Evolutionary conservation across 164 flowering plant genomes (phyloP), one percentile per base, ranked within the genome.

Genomic region (Vitis cinerea): DNA sequence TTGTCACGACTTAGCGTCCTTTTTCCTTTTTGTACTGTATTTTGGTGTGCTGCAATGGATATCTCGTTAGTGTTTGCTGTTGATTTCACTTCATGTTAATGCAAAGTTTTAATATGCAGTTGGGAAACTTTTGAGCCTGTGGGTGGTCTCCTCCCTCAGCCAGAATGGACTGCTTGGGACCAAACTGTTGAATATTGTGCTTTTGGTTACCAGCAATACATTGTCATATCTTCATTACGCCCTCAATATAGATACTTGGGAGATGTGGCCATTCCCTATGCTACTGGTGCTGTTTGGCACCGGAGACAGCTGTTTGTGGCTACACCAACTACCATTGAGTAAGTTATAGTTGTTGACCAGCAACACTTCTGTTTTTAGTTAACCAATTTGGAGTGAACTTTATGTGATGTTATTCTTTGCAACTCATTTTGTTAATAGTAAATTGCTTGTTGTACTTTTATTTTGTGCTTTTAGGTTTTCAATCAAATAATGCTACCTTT

Each of bases 161-260:
- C 99, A 65, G 99, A 95, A 77, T 95, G 98, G 98, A 83, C 98
- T 76, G 98, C 96, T 68, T 95, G 99, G 99, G 99, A 95, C 75
- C 94, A 93, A 78, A 91, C 97, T 63, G 98, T 95, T 74, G 98
- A 95, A 74, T 95, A 95, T 77, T 95, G 99, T 88, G 99, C 99
- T 67, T 93, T 93, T 84, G 98, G 89, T 30, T 95, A 95, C 77
- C 97, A 86, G 55, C 89, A 87, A 30, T 89, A 93, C 77, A 90
- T 95, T 60, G 94, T 91, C 71, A 86, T 95, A 74, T 90, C 98
- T 68, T 89, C 99, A 14, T 77, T 95, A 76, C 94, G 99, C 37
- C 99, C 99, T 63, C 99, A 93, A 68, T 95, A 83, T 81, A 83
- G 99, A 77, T 95, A 91, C 82, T 81, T 95, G 30, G 99, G 99